Conservation (phyloP, 352 stramenopile genomes). For the Thalassiosira mediterranea region DNA sequence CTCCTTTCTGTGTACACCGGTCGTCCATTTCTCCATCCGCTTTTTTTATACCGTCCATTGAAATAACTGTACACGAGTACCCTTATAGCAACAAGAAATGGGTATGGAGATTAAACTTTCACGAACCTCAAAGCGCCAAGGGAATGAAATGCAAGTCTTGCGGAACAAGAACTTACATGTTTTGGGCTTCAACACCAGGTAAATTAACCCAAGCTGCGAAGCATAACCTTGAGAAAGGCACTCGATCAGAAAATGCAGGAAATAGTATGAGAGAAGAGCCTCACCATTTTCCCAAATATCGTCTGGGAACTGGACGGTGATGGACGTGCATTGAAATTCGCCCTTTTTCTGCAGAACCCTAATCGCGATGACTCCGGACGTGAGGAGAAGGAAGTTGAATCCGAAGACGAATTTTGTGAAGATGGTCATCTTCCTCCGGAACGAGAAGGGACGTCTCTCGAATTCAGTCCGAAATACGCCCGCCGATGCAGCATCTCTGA, state of each 20-base stretch:
- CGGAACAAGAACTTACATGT: too few relatives aligned
- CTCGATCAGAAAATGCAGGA: too few relatives aligned
- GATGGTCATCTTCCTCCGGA: conserved; percentile 4
- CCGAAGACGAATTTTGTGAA: background rate
- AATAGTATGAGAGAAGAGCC: too few relatives aligned
- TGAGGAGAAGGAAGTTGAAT: background rate
- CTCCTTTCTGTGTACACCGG: conserved; percentile 6
- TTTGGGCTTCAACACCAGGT: too few relatives aligned
- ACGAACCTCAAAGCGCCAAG: too few relatives aligned
- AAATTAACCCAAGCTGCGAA: too few relatives aligned
- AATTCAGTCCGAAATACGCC: conserved; percentile 14
- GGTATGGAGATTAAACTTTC: too few relatives aligned
- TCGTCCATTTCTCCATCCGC: background rate
- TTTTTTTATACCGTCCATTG: conserved; percentile 19
- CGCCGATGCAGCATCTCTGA: conserved; percentile 5
- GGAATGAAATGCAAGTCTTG: too few relatives aligned
- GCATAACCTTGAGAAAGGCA: too few relatives aligned
- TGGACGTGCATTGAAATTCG: background rate
- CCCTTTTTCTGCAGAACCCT: background rate
- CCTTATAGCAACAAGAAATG: conserved; percentile 4
- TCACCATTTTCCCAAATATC: conserved; percentile 2
- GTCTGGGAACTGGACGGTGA: background rate
- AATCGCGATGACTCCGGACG: background rate
- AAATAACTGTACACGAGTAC: conserved; percentile 20
- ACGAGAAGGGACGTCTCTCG: background rate